Evolutionary conservation across 352 stramenopile species (phyloP).

Genomic region (Pythium dissimile): DNA sequence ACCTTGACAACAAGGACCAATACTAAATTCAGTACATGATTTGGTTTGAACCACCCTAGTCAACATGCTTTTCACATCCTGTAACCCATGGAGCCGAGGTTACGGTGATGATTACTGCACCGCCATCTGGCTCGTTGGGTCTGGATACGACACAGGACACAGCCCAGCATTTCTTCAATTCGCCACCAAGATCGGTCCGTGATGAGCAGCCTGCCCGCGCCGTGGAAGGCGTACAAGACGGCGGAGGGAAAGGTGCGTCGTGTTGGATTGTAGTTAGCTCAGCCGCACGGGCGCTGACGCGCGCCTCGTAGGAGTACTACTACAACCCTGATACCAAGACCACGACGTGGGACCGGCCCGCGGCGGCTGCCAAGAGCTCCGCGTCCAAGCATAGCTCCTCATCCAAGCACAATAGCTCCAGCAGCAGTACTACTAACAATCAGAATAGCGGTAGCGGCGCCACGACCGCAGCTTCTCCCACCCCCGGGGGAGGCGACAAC

Average conservation of each 20-base stretch:
- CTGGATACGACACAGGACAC: no score
- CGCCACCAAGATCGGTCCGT: background rate
- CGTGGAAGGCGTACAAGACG: constrained; percentile 87
- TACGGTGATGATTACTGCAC: no score
- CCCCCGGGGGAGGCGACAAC: constrained; percentile 24
- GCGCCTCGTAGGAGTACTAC: constrained; percentile 73
- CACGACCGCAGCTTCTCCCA: background rate
- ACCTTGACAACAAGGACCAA: background rate
- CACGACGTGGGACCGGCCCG: constrained; percentile 77
- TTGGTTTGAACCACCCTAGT: no score
- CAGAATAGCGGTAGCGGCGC: background rate
- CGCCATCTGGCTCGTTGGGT: background rate
- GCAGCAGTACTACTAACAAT: constrained; percentile 23
- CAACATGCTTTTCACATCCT: no score
- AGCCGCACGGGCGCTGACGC: background rate
- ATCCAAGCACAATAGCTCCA: constrained; percentile 18
- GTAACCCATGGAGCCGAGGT: no score
- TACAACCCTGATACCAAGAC: constrained; percentile 88
- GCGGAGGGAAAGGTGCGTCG: constrained; percentile 73
- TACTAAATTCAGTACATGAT: background rate
- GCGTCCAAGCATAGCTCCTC: constrained; percentile 3
- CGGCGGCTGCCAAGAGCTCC: constrained; percentile 18
- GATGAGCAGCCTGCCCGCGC: constrained; percentile 39
- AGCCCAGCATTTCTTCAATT: no score
- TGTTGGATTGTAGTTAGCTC: background rate